These are phyloP conservation scores for Carpinus viminea DNA, from an alignment of 306 rosid species.

Conservation along the genomic window DNA sequence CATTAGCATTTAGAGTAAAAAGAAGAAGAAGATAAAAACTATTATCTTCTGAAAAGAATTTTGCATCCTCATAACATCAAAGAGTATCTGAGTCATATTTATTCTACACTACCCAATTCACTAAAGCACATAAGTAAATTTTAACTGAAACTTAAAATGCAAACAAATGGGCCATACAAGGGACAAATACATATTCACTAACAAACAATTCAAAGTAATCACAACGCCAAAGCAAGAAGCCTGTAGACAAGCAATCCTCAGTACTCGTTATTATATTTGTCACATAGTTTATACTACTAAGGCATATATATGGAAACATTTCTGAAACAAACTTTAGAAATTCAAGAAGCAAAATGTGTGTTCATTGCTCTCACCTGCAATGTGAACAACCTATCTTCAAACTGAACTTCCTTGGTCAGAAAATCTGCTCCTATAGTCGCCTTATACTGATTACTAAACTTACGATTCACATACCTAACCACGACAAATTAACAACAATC, in stretches of 20 bases:
- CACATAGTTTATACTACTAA: background rate
- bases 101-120: background rate
- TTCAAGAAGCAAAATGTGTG: background rate
- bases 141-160: background rate
- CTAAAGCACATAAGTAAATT: background rate
- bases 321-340: background rate
- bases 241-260: background rate
- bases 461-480: constrained; percentile 92
- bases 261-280: background rate
- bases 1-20: background rate
- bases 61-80: background rate
- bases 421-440: constrained; percentile 99
- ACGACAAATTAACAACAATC: constrained; percentile 9
- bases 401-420: constrained; percentile 98
- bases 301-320: background rate
- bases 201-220: background rate
- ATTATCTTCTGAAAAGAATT: background rate
- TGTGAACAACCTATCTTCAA: constrained; percentile 96
- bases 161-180: background rate
- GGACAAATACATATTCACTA: background rate
- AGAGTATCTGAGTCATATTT: background rate
- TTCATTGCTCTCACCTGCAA: constrained; percentile 68
- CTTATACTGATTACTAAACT: constrained; percentile 98
- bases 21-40: background rate
- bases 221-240: too few relatives aligned